Evolutionary conservation across 805 yeast species (phyloP), one percentile per base, ranked within the genome.

Genomic region (Wickerhamiella nectarea): DNA sequence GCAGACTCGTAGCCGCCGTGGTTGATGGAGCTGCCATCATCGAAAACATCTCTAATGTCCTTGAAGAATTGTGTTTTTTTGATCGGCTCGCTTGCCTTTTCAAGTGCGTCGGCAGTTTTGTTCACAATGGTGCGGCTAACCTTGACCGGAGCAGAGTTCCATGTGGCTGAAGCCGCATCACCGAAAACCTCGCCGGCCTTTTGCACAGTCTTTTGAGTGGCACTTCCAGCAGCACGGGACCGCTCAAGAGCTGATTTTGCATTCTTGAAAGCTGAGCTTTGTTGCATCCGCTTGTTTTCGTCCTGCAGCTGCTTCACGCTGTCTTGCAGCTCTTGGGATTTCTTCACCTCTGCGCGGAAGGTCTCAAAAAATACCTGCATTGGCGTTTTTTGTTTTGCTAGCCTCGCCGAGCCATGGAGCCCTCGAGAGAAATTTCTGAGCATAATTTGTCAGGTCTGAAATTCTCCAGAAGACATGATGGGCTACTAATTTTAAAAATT

Each of bases 141-240:
- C 60, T 79, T 77, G 48, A 94, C 91, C 35, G 89, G 82, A 19
- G 91, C 83, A 1, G 95, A 85, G 48, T 91, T 95, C 98, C 98
- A 91, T 1, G 96, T 95, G 47, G 78, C 80, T 33, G 73, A 69
- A 3, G 95, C 97, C 36, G 78, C 94, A 46, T 73, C 79, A 44
- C 95, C 97, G 28, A 91, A 85, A 33, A 78, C 89, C 55, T 81
- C 84, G n/a, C 96, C 96, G 4, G 97, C 91, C 63, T 81, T 82
- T 55, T 76, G 74, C 44, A 84, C 74, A 35, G 85, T 80, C 59
- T 81, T 75, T 11, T 81, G 78, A 6, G 78, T 72, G 31, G 81
- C 81, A 15, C 83, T 71, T 5, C 66, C 54, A 7, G 77, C 76
- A 57, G 75, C 77, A 56, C 82, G 91, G 2, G 97, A 95, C 44